These are phyloP conservation scores for Silene conica DNA, from an alignment of 148 eudicot genomes.

Conservation along the genomic window DNA sequence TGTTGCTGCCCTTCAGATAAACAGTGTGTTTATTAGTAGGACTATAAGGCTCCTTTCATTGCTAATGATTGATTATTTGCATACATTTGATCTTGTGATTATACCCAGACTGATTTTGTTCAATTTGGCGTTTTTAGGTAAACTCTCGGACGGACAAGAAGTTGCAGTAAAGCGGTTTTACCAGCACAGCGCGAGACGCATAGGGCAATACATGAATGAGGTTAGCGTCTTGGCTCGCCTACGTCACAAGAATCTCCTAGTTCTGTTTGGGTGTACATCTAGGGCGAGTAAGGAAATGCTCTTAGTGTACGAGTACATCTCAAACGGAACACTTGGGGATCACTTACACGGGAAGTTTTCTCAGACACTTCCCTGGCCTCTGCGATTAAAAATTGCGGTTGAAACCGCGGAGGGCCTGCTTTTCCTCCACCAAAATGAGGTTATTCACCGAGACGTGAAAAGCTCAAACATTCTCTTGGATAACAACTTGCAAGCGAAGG, in stretches of 20 bases:
- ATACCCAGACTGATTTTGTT: too few relatives aligned
- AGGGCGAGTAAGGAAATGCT: background rate
- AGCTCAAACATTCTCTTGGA: background rate
- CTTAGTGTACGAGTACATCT: background rate
- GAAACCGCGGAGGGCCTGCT: background rate
- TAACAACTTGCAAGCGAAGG: background rate
- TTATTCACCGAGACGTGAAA: background rate
- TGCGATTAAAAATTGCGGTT: background rate
- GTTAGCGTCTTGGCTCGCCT: background rate
- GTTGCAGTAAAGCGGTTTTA: background rate
- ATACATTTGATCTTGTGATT: too few relatives aligned
- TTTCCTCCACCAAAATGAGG: background rate
- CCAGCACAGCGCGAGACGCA: background rate
- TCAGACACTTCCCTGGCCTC: background rate
- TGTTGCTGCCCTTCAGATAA: too few relatives aligned
- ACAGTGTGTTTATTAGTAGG: too few relatives aligned
- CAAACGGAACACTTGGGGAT: background rate
- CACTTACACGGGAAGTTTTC: background rate
- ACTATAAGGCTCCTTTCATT: too few relatives aligned
- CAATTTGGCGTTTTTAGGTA: background rate
- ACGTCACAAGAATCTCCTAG: background rate
- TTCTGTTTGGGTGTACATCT: background rate
- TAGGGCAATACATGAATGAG: background rate
- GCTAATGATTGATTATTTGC: too few relatives aligned
- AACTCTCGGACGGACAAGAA: background rate